A percentile compares a stretch with the other conserved stretches of the same genome.
phyloP scores from a whole-genome alignment of 1,284 basidiomycete species.

The Fomitopsis betulina region DNA sequence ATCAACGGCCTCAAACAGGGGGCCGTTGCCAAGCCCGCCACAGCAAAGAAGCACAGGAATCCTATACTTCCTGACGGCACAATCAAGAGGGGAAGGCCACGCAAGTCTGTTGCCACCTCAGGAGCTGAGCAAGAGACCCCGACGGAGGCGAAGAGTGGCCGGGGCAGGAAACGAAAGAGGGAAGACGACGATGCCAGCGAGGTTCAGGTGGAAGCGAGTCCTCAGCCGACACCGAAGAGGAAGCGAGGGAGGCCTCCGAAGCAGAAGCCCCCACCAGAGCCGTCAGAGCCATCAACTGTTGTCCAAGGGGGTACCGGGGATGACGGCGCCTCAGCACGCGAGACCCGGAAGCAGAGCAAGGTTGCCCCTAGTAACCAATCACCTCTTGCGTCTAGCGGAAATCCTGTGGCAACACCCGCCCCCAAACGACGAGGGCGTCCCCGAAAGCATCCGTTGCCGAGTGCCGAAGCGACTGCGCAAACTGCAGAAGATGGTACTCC shows the following conservation, averaged over 20 bases:
- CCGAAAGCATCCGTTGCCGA: slow-evolving; percentile 5
- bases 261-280: background rate
- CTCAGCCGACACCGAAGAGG: slow-evolving; percentile 26
- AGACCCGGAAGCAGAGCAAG: slow-evolving; percentile 22
- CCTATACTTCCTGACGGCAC: slow-evolving; percentile 23
- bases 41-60: slow-evolving; percentile 20
- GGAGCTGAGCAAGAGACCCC: slow-evolving; percentile 6
- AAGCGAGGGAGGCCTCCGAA: slow-evolving; percentile 36
- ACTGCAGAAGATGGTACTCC: background rate
- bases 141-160: slow-evolving; percentile 1
- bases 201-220: slow-evolving; percentile 13
- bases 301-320: background rate
- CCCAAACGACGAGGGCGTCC: slow-evolving; percentile 23
- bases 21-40: slow-evolving; percentile 12
- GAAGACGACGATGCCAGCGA: slow-evolving; percentile 12
- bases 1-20: slow-evolving; percentile 43
- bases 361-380: slow-evolving; percentile 18
- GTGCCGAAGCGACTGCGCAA: background rate
- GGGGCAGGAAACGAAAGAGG: slow-evolving; percentile 26
- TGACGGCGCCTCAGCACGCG: background rate
- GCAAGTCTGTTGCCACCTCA: slow-evolving; percentile 11
- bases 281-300: background rate
- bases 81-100: slow-evolving; percentile 25
- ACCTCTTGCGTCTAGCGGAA: background rate
- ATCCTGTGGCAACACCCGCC: background rate